phyloP scores from a whole-genome alignment of 768 basidiomycete species.

The Trametopsis cervina region DNA sequence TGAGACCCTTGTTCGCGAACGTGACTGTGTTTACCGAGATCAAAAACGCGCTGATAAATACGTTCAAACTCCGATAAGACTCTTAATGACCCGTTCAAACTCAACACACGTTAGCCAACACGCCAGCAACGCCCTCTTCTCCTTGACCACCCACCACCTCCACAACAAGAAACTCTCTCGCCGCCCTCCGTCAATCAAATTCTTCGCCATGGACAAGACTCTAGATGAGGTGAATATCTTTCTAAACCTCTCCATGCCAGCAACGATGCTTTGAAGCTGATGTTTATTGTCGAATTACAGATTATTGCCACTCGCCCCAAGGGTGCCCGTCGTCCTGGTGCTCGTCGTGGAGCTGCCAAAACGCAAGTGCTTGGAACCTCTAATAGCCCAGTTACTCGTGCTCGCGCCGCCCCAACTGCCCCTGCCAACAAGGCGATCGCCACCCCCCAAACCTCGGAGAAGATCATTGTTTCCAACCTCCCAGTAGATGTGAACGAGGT shows the following conservation, averaged over 20 bases:
- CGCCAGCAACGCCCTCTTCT: slow-evolving; percentile 23
- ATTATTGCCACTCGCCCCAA: slow-evolving; percentile 63
- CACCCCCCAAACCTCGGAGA: slow-evolving; percentile 52
- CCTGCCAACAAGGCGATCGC: slow-evolving; percentile 32
- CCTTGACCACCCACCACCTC: slow-evolving; percentile 13
- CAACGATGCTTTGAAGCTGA: slow-evolving; percentile 19
- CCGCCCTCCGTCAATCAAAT: slow-evolving; percentile 13
- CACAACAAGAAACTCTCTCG: slow-evolving; percentile 4
- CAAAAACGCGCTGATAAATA: slow-evolving; percentile 14
- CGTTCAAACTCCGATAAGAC: slow-evolving; percentile 36
- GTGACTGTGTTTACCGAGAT: too few species aligned
- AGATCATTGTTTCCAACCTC: slow-evolving; percentile 95
- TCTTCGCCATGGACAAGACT: slow-evolving; percentile 64
- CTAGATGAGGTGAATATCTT: slow-evolving; percentile 64
- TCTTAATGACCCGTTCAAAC: slow-evolving; percentile 6
- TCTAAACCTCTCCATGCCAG: slow-evolving; percentile 6
- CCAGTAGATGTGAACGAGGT: slow-evolving; percentile 89
- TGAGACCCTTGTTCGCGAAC: background rate
- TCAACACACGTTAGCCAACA: slow-evolving; percentile 17
- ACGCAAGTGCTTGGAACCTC: slow-evolving; percentile 55
- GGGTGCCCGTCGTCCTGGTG: slow-evolving; percentile 33
- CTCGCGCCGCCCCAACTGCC: slow-evolving; percentile 37
- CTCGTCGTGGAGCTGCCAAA: slow-evolving; percentile 41
- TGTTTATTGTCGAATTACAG: slow-evolving; percentile 35
- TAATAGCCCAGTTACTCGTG: slow-evolving; percentile 42